These are phyloP conservation scores for Mycothermus thermophilus DNA, from an alignment of 495 filamentous ascomycete genomes.

Conservation along the genomic window DNA sequence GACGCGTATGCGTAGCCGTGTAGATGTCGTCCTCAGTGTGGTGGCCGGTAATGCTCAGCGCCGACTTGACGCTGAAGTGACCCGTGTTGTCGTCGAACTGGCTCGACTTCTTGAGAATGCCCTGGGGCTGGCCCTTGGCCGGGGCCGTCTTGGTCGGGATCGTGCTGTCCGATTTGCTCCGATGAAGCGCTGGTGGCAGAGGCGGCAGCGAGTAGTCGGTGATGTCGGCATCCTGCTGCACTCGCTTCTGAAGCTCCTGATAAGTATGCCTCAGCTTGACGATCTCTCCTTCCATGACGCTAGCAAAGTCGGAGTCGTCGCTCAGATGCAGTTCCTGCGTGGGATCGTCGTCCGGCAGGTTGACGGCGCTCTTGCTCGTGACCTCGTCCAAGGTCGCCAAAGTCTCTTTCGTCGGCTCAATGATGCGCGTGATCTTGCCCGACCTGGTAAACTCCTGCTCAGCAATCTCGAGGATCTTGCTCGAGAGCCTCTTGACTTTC, in stretches of 20 bases:
- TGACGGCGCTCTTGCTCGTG: slow-evolving; percentile 14
- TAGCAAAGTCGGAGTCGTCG: slow-evolving; percentile 28
- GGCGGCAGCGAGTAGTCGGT: slow-evolving; percentile 13
- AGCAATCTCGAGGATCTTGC: slow-evolving; percentile 20
- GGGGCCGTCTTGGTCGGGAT: slow-evolving; percentile 13
- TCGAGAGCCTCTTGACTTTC: slow-evolving; percentile 21
- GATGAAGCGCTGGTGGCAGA: slow-evolving; percentile 8
- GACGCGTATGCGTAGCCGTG: slow-evolving; percentile 3
- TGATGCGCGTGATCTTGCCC: slow-evolving; percentile 22
- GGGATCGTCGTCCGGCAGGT: slow-evolving; percentile 25
- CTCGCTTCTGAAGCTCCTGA: slow-evolving; percentile 16
- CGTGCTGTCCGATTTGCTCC: slow-evolving; percentile 13
- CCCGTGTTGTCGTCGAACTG: slow-evolving; percentile 26
- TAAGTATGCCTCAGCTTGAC: slow-evolving; percentile 24
- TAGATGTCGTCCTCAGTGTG: slow-evolving; percentile 13
- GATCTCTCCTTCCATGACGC: slow-evolving; percentile 28
- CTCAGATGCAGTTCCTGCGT: slow-evolving; percentile 29
- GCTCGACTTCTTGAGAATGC: slow-evolving; percentile 33
- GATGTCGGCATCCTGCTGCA: slow-evolving; percentile 6
- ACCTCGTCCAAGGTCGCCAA: slow-evolving; percentile 12
- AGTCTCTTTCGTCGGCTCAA: slow-evolving; percentile 18
- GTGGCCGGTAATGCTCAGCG: slow-evolving; percentile 22
- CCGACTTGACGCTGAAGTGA: slow-evolving; percentile 29
- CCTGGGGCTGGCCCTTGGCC: slow-evolving; percentile 19
- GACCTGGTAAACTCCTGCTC: slow-evolving; percentile 16